phyloP scores from a whole-genome alignment of 305 asterid species.

The Solanum chacoense region DNA sequence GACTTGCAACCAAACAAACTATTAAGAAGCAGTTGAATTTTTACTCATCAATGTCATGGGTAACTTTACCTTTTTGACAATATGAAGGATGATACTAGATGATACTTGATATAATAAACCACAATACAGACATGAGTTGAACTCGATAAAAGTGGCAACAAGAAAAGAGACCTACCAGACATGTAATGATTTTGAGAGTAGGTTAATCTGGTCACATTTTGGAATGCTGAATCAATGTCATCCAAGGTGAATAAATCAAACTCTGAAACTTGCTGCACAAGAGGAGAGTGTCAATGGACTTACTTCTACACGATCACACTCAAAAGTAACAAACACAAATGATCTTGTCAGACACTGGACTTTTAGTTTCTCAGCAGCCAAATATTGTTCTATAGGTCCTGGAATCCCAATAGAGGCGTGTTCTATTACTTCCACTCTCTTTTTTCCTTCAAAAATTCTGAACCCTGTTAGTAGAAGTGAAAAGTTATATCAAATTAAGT shows the following conservation, averaged over 20 bases:
- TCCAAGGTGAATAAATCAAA: slow-evolving; percentile 90
- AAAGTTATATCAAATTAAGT: not conserved
- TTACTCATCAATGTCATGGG: not conserved
- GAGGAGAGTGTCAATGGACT: not conserved
- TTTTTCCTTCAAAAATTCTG: not conserved
- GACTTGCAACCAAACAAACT: not conserved
- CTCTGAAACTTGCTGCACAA: slow-evolving; percentile 89
- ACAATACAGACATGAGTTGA: not conserved
- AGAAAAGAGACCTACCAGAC: slow-evolving; percentile 48
- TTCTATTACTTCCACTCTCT: not conserved
- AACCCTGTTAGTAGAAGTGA: not conserved
- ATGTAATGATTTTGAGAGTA: slow-evolving; percentile 85
- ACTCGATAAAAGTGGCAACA: not conserved
- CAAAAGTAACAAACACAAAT: not conserved
- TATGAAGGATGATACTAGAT: not conserved
- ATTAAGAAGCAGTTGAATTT: not conserved
- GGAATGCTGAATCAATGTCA: slow-evolving; percentile 81
- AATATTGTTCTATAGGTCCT: not conserved
- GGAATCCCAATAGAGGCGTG: not conserved
- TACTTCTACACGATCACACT: not conserved
- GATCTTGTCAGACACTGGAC: not conserved
- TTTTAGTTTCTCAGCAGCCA: not conserved
- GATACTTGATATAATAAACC: not conserved
- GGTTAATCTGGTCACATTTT: slow-evolving; percentile 75
- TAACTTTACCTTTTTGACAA: not conserved